Evolutionary conservation across 2,329 filamentous ascomycete genomes (phyloP), one percentile per base, ranked within the genome.

Genomic region (Taxawa tesnikishii): DNA sequence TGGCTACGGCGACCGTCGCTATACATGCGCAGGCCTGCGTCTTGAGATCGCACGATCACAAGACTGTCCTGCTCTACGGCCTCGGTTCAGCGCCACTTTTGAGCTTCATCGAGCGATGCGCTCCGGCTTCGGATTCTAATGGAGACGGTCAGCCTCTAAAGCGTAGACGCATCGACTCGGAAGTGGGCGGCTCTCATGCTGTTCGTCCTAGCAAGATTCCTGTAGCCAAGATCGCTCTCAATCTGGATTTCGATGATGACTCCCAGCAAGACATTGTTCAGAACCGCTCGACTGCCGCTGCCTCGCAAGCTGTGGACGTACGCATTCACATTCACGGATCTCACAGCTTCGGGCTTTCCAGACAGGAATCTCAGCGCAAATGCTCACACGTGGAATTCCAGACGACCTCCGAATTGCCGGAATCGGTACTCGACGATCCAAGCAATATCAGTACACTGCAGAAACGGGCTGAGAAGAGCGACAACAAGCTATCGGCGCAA

Each of bases 341-440:
- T 16, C 33, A 15, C 28, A 26, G 14, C 26, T 36, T 19, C 33
- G 32, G 10, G 28, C 28, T 18, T 29, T 28, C 28, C 6, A 9
- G 28, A 12, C 10, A 8, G 26, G 15, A 28, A 4, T 30, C 32
- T 15, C 25, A 26, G 13, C 15, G 17, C 3, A 25, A 17, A 14
- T 18, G n/a, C 13, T 16, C 13, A 18, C 26, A 16, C 21, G 33
- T 13, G 2, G 13, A 18, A n/a, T 11, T 29, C 12, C 6, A 16
- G 13, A 15, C 19, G 19, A n/a, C 8, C 8, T 23, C 19, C 8
- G 19, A 23, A n/a, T 3, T 23, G 8, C 8, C 8, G 8, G 8
- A 8, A n/a, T 8, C 8, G 8, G 19, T 24, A 12, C 11, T 11
- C 11, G 16, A 29, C 25, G 10, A 33, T 15, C 31, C 33, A 12